Evolutionary conservation across 2,329 filamentous ascomycete species (phyloP), one percentile per base, ranked within the genome.

Genomic region (Aspergillus arachidicola): DNA sequence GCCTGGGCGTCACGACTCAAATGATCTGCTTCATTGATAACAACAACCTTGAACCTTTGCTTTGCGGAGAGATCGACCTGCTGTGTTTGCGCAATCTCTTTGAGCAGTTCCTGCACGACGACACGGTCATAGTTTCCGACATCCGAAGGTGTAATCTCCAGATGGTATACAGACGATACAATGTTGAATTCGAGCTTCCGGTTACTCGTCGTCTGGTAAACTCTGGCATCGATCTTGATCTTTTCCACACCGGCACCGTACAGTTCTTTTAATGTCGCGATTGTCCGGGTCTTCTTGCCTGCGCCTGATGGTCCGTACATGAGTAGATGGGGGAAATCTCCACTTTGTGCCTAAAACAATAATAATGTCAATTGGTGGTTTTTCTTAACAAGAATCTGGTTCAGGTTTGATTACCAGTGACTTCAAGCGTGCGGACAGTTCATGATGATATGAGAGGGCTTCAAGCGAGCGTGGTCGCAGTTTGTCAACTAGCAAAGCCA

Each of bases 171-270:
- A 0, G 94, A 98, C 51, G 94, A 89, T 60, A 99, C 95, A 68
- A 99, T 96, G 82, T 97, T 99, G 86, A 99, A 99, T 81, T 99
- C 95, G 72, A 99, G 90, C 80, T 99, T 99, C 76, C 95, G 93
- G 79, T 97, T 98, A 75, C 90, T 91, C 26, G 89, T 94, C 1
- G 95, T 98, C 80, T 97, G 94, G 82, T 99, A 99, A 63, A 97
- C 91, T 68, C 95, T 91, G 14, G 93, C 92, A 76, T 99, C 95
- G 80, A 99, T 98, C 83, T 98, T 98, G 85, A 99, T 99, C 85
- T 97, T 98, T 76, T 99, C 96, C n/a, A 97, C 95, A 50, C 95
- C 94, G 0, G 94, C 90, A 0, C 95, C 95, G 78, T 95, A 99
- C 9, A 99, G 86, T 75, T 97, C 94, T 78, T 97, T 96, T 4